These are phyloP conservation scores for Amaranthus cruentus DNA, from an alignment of 148 eudicot species.

Conservation along the genomic window DNA sequence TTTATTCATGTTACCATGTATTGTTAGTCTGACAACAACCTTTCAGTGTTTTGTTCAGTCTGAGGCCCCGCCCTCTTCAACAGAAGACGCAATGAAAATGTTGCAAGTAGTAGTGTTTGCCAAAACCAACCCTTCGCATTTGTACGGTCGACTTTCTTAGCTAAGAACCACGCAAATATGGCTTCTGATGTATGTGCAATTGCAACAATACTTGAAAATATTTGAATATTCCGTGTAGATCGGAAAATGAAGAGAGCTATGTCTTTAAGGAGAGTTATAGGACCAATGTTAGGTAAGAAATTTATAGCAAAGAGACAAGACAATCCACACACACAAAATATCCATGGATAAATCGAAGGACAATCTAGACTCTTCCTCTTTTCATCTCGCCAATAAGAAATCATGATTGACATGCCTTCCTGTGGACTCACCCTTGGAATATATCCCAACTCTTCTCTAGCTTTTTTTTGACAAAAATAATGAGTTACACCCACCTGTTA, in stretches of 20 bases:
- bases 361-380: slow-evolving; percentile 56
- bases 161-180: slow-evolving; percentile 65
- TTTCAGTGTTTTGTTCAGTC: not conserved
- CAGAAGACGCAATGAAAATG: slow-evolving; percentile 51
- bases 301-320: slow-evolving; percentile 46
- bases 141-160: slow-evolving; percentile 54
- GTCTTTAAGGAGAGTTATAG: slow-evolving; percentile 38
- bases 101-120: slow-evolving; percentile 61
- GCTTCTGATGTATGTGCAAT: slow-evolving; percentile 56
- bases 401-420: slow-evolving; percentile 69
- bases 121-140: slow-evolving; percentile 73
- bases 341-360: slow-evolving; percentile 64
- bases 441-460: slow-evolving; percentile 67
- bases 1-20: too few relatives aligned
- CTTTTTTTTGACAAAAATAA: slow-evolving; percentile 68
- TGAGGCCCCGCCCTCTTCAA: slow-evolving; percentile 42
- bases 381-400: slow-evolving; percentile 56
- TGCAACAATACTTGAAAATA: slow-evolving; percentile 29
- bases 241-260: slow-evolving; percentile 40
- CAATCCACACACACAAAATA: slow-evolving; percentile 57
- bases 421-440: slow-evolving; percentile 58
- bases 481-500: slow-evolving; percentile 75
- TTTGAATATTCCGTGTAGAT: slow-evolving; percentile 33
- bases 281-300: slow-evolving; percentile 55
- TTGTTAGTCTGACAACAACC: not conserved